A percentile compares a stretch with the other conserved stretches of the same genome.
Conservation (phyloP, 441 rosid genomes). For the Metrosideros polymorpha region DNA sequence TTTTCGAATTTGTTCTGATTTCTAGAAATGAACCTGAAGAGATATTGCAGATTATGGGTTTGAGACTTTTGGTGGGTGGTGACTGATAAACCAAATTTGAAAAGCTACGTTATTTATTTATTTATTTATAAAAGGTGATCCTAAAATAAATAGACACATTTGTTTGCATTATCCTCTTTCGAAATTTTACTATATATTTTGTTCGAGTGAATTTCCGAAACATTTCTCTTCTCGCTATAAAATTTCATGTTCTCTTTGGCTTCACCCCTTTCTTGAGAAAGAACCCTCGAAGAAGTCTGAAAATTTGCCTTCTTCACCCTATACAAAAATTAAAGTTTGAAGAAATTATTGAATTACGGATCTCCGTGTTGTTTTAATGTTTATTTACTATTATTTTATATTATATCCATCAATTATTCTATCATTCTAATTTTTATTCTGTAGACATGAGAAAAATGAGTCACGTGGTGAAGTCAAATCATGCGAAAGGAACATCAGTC, state of each 20-base stretch:
- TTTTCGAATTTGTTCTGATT: too few species aligned
- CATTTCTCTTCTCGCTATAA: background rate
- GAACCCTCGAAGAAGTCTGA: background rate
- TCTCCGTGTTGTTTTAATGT: background rate
- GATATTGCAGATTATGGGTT: too few species aligned
- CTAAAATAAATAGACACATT: too few species aligned
- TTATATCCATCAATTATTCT: background rate
- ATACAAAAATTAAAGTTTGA: background rate
- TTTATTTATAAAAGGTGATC: too few species aligned
- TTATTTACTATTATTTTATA: background rate
- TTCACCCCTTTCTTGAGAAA: background rate
- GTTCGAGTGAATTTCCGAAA: too few species aligned
- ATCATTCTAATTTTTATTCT: background rate
- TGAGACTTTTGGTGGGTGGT: too few species aligned
- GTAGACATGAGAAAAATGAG: background rate
- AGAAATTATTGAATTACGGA: background rate
- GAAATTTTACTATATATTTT: too few species aligned
- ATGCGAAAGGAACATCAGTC: background rate
- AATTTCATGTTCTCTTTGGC: background rate
- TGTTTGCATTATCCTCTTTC: too few species aligned
- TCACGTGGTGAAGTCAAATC: background rate
- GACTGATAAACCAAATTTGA: too few species aligned
- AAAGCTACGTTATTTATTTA: too few species aligned
- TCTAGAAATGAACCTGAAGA: too few species aligned
- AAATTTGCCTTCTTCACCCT: background rate